These are phyloP conservation scores for Botrytis pseudocinerea DNA, from an alignment of 2,329 filamentous ascomycete genomes.

Conservation along the genomic window DNA sequence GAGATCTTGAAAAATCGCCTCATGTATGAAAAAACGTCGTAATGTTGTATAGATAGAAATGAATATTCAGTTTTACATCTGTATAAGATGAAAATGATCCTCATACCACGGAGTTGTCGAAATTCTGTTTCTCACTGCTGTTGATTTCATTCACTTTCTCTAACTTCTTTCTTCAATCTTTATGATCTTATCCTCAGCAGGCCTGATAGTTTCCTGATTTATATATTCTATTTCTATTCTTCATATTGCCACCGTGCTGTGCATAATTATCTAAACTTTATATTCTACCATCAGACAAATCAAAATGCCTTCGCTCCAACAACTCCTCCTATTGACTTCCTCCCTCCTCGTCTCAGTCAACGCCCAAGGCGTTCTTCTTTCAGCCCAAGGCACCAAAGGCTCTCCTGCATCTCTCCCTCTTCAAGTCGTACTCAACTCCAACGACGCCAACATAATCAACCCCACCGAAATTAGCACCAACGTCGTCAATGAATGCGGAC, in stretches of 20 bases:
- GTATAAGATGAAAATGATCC: constrained; percentile 5
- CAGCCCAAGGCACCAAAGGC: constrained; percentile 13
- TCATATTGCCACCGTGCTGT: neutral
- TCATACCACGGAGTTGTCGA: neutral
- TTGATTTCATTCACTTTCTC: neutral
- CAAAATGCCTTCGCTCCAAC: constrained; percentile 5
- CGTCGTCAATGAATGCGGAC: constrained; percentile 60
- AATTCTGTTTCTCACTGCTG: neutral
- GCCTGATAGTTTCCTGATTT: neutral
- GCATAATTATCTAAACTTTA: neutral
- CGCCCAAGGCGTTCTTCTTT: constrained; percentile 10
- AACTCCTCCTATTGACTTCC: neutral
- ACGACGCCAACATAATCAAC: constrained; percentile 62
- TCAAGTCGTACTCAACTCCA: constrained; percentile 60
- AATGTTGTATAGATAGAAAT: neutral
- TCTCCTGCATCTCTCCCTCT: constrained; percentile 9
- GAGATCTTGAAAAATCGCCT: constrained; percentile 10
- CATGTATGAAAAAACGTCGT: constrained; percentile 2
- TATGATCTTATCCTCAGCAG: constrained; percentile 8
- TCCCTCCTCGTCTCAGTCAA: neutral
- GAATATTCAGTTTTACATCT: neutral
- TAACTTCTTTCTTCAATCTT: neutral
- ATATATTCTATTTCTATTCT: neutral
- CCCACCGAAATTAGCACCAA: constrained; percentile 55
- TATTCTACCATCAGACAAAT: neutral